Base-by-base conservation (phyloP, 306 rosid genomes). In the Ochetophila trinervis region DNA sequence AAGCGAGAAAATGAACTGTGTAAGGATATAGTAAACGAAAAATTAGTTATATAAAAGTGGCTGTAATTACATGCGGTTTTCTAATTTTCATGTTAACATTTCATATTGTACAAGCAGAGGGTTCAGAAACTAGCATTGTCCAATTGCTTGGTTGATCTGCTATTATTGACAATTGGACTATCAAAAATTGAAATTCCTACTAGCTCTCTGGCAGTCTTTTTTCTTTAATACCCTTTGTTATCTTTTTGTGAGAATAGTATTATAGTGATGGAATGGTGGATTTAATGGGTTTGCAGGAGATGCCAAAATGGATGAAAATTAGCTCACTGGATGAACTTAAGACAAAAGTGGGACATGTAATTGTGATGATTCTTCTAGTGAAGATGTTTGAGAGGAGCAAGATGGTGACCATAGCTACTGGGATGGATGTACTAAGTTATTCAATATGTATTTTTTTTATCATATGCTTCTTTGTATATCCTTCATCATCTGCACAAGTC, bases 331-430 rank as follows among this genome's bases (percentile, higher is more conserved):
- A 87, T 62, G 98, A 93, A 75, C 66, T 93, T 83, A 93, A 93
- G 83, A 93, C 96, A 2, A 93, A 93, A 58, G 97, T 93, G 63
- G 98, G 97, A 12, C 98, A 93, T 47, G 97, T 93, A 13, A 89
- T 89, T 64, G 98, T 93, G 18, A 89, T 93, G 98, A 93, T 93
- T 86, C 94, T 93, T 68, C 82, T 93, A 13, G 97, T 89, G 11
- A 93, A 89, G 81, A 92, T 92, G 98, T 92, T 92, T 70, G 98
- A 93, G 88, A 82, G 98, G 77, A 92, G 96, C 88, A 89, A 87
- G 81, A 87, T 92, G 98, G 98, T 92, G 52, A 53, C 75, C 30
- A 92, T 92, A 45, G 72, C 91, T 49, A 89, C 95, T 6, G 98
- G 95, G 48, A 1, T 80, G 60, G 98, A 93, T 83, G 84, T 93